Evolutionary conservation across 345 rosid species (phyloP).

Genomic region (Trapa incisa): DNA sequence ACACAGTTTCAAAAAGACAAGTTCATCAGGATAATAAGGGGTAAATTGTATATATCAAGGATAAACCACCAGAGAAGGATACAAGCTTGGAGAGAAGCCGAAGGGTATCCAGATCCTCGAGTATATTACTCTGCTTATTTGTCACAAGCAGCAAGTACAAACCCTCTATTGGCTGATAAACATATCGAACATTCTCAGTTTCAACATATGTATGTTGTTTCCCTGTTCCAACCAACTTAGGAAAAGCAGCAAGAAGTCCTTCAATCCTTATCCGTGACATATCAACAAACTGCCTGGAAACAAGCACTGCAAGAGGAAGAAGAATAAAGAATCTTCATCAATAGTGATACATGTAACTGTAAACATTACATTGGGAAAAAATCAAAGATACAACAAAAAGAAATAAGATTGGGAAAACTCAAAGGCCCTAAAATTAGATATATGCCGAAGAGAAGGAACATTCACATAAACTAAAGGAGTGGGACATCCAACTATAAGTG

Average conservation of each 20-base stretch:
- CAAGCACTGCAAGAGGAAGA: slow-evolving; percentile 50
- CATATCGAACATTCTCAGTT: slow-evolving; percentile 96
- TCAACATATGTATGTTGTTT: slow-evolving; percentile 96
- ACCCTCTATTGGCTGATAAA: slow-evolving; percentile 91
- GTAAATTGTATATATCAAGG: neutral
- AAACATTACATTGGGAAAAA: neutral
- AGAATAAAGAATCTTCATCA: slow-evolving; percentile 3
- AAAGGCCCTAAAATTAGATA: neutral
- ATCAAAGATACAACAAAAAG: neutral
- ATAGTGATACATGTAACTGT: neutral
- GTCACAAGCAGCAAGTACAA: slow-evolving; percentile 87
- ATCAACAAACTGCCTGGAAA: slow-evolving; percentile 93
- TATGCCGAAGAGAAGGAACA: neutral
- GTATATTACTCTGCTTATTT: slow-evolving; percentile 93
- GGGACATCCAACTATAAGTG: neutral
- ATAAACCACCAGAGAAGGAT: slow-evolving; percentile 18
- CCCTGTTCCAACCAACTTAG: slow-evolving; percentile 90
- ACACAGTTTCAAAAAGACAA: neutral
- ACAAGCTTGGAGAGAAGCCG: slow-evolving; percentile 95
- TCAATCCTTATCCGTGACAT: slow-evolving; percentile 93
- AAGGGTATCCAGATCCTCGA: slow-evolving; percentile 91
- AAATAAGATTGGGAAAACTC: neutral
- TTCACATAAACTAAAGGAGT: neutral
- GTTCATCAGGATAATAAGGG: neutral
- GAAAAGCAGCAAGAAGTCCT: slow-evolving; percentile 99